phyloP scores from a whole-genome alignment of 139 green algal species.

The Cymbomonas tetramitiformis region DNA sequence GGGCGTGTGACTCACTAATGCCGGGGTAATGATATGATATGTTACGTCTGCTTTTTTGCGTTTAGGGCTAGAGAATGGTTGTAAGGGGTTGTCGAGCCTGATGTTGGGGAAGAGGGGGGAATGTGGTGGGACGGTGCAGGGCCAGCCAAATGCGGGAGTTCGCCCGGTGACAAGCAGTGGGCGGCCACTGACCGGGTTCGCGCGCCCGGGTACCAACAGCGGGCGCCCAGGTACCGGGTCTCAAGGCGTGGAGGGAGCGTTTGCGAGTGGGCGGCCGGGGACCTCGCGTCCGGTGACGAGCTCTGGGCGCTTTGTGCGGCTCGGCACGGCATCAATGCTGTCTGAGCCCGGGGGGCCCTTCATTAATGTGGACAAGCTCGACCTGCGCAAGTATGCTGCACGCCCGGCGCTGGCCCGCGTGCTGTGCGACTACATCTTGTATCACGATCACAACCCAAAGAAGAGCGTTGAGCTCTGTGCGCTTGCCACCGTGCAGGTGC shows the following conservation, averaged over 20 bases:
- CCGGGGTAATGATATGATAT: too few species aligned
- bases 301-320: slow-evolving; percentile 51
- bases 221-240: slow-evolving; percentile 11
- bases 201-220: slow-evolving; percentile 34
- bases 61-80: too few species aligned
- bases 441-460: slow-evolving; percentile 65
- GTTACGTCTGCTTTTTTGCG: too few species aligned
- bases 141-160: slow-evolving; percentile 34
- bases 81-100: too few species aligned
- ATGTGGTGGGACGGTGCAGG: slow-evolving; percentile 40
- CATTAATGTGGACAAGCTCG: slow-evolving; percentile 51
- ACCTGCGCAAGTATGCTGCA: slow-evolving; percentile 56
- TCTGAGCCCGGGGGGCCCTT: slow-evolving; percentile 45
- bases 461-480: slow-evolving; percentile 44
- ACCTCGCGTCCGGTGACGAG: slow-evolving; percentile 49
- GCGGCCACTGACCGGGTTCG: slow-evolving; percentile 51
- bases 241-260: slow-evolving; percentile 17
- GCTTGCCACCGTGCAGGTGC: slow-evolving; percentile 31
- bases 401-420: slow-evolving; percentile 39
- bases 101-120: too few species aligned
- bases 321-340: slow-evolving; percentile 53
- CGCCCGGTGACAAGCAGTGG: slow-evolving; percentile 43
- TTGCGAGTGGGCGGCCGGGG: slow-evolving; percentile 28
- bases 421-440: slow-evolving; percentile 66
- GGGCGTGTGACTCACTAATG: too few species aligned